Evolutionary conservation across 108 stramenopile genomes (phyloP).

Genomic region (Conticribra weissflogii): DNA sequence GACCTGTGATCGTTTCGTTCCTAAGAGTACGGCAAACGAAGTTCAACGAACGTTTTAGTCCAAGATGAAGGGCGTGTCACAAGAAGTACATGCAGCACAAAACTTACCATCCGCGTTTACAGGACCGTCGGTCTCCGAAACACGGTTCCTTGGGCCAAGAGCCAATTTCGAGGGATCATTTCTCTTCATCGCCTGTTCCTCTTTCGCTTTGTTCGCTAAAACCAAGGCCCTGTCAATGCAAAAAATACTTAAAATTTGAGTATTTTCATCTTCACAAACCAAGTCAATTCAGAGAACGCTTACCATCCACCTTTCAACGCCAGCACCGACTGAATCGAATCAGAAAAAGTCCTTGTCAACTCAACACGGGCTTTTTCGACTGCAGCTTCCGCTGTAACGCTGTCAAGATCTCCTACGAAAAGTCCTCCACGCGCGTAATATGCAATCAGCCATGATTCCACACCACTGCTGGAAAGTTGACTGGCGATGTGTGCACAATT

Average conservation of each 20-base stretch:
- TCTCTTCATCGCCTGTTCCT: conserved; percentile 58
- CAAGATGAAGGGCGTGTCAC: too few species aligned
- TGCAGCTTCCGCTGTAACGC: conserved; percentile 74
- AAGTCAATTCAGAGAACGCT: too few species aligned
- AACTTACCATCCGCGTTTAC: conserved; percentile 82
- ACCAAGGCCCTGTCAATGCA: conserved; percentile 44
- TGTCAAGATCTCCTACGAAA: conserved; percentile 87
- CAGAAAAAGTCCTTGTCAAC: conserved; percentile 71
- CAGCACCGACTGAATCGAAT: conserved; percentile 69
- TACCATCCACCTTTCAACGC: conserved; percentile 45
- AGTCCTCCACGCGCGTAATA: conserved; percentile 84
- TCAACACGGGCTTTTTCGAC: conserved; percentile 86
- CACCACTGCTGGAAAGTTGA: conserved; percentile 51
- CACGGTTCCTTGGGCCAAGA: conserved; percentile 50
- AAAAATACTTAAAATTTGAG: too few species aligned
- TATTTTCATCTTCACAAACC: too few species aligned
- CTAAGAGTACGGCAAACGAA: not conserved
- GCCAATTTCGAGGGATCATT: conserved; percentile 49
- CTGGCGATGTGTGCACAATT: conserved; percentile 62
- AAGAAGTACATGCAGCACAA: not conserved
- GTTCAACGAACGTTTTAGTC: too few species aligned
- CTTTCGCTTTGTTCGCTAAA: conserved; percentile 70
- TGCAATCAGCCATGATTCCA: conserved; percentile 70
- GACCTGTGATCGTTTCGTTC: conserved; percentile 35
- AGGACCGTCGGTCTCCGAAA: conserved; percentile 43